Percentiles rank a stretch among this genome's conserved stretches.
These are phyloP conservation scores for Sporothrix curviconia DNA, from an alignment of 2,329 filamentous ascomycete species.

Conservation along the genomic window DNA sequence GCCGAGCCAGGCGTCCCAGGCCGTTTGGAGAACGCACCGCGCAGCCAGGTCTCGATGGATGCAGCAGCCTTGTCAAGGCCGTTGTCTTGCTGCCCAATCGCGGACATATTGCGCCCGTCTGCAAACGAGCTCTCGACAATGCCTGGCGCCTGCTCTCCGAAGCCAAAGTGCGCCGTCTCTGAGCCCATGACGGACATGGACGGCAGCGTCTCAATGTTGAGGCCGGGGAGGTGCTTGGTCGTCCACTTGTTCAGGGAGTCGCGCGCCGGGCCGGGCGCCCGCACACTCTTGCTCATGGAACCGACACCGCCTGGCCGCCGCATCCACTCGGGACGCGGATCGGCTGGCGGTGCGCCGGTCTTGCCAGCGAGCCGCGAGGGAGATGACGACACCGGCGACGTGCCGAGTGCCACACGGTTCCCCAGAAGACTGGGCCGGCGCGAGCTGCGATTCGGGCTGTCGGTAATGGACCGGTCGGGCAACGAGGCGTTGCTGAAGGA, in stretches of 20 bases:
- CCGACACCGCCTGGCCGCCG: constrained; percentile 83
- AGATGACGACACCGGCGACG: constrained; percentile 26
- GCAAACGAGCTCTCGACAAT: constrained; percentile 46
- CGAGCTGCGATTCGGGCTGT: constrained; percentile 31
- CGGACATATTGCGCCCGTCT: constrained; percentile 38
- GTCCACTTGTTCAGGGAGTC: constrained; percentile 82
- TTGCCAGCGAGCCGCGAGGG: constrained; percentile 29
- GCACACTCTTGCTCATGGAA: constrained; percentile 64
- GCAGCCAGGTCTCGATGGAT: constrained; percentile 83
- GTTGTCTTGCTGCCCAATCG: constrained; percentile 37
- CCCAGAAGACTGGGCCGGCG: constrained; percentile 39
- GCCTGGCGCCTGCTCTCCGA: constrained; percentile 33
- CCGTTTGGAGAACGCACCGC: constrained; percentile 60
- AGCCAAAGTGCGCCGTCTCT: constrained; percentile 52
- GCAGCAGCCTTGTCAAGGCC: constrained; percentile 77
- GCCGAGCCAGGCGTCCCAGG: constrained; percentile 19
- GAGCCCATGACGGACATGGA: constrained; percentile 60
- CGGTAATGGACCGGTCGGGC: constrained; percentile 27
- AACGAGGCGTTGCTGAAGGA: constrained; percentile 33
- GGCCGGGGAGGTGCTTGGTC: constrained; percentile 71
- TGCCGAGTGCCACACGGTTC: constrained; percentile 28
- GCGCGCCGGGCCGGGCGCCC: constrained; percentile 71
- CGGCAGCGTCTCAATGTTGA: constrained; percentile 63
- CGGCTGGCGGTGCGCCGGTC: constrained; percentile 15
- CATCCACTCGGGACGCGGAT: constrained; percentile 54